These are phyloP conservation scores for Monosporozyma servazzii DNA, from an alignment of 805 yeast species.

Conservation along the genomic window DNA sequence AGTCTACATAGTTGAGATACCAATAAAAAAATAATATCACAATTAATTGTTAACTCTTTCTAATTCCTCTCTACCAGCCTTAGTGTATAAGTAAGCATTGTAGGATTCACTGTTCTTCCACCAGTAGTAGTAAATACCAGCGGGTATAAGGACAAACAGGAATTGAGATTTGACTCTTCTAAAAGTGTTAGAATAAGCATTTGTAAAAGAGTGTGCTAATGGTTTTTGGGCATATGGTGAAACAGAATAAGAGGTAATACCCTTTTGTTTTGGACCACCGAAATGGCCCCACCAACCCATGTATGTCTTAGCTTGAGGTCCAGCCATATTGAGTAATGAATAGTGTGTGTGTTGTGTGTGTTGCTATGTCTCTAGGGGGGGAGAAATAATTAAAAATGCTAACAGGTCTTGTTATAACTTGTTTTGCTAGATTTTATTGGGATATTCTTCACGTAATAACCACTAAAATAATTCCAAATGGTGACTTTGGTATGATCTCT, in stretches of 20 bases:
- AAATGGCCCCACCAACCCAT: constrained; percentile 98
- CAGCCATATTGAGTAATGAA: constrained; percentile 38
- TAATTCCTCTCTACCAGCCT: constrained; percentile 94
- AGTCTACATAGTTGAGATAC: not conserved
- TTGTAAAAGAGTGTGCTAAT: constrained; percentile 74
- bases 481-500: not conserved
- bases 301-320: constrained; percentile 64
- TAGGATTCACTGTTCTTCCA: constrained; percentile 84
- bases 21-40: not conserved
- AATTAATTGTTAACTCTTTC: constrained; percentile 40
- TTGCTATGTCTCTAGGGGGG: not conserved
- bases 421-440: not conserved
- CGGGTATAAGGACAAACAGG: constrained; percentile 70
- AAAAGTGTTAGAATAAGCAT: constrained; percentile 83
- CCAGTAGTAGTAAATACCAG: constrained; percentile 69
- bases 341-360: not conserved
- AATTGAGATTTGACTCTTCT: constrained; percentile 89
- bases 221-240: constrained; percentile 93
- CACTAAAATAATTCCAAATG: not conserved
- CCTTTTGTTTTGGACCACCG: constrained; percentile 81
- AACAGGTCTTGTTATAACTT: not conserved
- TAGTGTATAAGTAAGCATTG: constrained; percentile 90
- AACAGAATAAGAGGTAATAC: constrained; percentile 78
- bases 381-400: not conserved
- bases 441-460: not conserved